Evolutionary conservation across 2,329 filamentous ascomycete species (phyloP).

Genomic region (Fusarium poae): DNA sequence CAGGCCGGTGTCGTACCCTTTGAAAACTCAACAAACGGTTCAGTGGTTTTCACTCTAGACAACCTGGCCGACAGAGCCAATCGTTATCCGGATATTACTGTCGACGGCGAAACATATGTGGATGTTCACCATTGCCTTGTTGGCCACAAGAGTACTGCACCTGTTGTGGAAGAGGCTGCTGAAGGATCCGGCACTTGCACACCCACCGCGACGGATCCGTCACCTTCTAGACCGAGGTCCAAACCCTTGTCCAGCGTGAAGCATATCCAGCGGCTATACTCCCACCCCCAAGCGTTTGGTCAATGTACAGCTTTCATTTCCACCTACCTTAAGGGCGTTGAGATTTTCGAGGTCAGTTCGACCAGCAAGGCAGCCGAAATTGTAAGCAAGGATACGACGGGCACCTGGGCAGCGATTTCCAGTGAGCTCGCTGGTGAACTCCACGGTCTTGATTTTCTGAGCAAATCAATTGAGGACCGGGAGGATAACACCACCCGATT

Average conservation of each 20-base stretch:
- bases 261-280: slow-evolving; percentile 83
- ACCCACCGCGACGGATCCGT: slow-evolving; percentile 62
- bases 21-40: slow-evolving; percentile 96
- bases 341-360: slow-evolving; percentile 85
- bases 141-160: slow-evolving; percentile 59
- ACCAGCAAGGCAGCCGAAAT: slow-evolving; percentile 89
- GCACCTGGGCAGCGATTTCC: slow-evolving; percentile 81
- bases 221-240: slow-evolving; percentile 59
- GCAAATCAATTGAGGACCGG: slow-evolving; percentile 77
- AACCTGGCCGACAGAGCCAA: slow-evolving; percentile 81
- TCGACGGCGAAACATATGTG: slow-evolving; percentile 88
- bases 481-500: slow-evolving; percentile 85
- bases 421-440: slow-evolving; percentile 78
- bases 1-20: slow-evolving; percentile 88
- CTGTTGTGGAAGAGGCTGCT: slow-evolving; percentile 47
- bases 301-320: slow-evolving; percentile 85
- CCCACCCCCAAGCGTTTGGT: slow-evolving; percentile 94
- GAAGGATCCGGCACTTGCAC: slow-evolving; percentile 62
- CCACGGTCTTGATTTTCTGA: slow-evolving; percentile 77
- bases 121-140: slow-evolving; percentile 90
- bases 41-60: slow-evolving; percentile 90
- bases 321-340: slow-evolving; percentile 76
- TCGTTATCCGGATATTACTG: slow-evolving; percentile 75
- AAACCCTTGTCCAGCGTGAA: slow-evolving; percentile 65
- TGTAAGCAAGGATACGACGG: slow-evolving; percentile 69